These are phyloP conservation scores for Termitomyces sp. DNA, from an alignment of 768 basidiomycete genomes.

Conservation along the genomic window DNA sequence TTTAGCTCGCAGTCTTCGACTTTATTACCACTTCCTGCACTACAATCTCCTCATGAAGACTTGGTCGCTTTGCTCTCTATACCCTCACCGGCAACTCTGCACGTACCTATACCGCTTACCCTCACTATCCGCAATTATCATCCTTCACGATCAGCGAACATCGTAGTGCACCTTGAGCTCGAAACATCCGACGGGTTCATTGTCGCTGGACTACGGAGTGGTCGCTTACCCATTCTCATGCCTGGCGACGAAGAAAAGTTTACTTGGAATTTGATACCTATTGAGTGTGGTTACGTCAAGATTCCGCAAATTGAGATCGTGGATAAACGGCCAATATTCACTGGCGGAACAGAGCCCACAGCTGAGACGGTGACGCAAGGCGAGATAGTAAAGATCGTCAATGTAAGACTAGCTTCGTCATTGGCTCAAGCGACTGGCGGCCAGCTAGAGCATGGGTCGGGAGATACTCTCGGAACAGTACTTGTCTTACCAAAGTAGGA, in stretches of 20 bases:
- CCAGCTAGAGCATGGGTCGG: constrained; percentile 10
- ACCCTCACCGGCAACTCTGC: constrained; percentile 59
- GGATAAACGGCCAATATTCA: constrained; percentile 36
- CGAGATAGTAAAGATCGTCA: constrained; percentile 48
- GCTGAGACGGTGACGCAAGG: constrained; percentile 31
- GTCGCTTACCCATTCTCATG: constrained; percentile 64
- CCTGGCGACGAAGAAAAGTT: constrained; percentile 65
- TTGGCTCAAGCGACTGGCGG: constrained; percentile 3
- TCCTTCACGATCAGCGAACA: constrained; percentile 56
- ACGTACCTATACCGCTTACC: constrained; percentile 50
- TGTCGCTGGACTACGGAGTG: constrained; percentile 66
- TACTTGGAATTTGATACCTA: constrained; percentile 63
- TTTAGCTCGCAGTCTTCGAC: constrained; percentile 43
- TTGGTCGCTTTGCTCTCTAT: constrained; percentile 62
- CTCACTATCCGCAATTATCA: constrained; percentile 64
- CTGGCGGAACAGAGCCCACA: constrained; percentile 18
- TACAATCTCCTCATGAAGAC: constrained; percentile 55
- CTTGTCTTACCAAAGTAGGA: constrained; percentile 26
- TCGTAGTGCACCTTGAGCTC: constrained; percentile 69
- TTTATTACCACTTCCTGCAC: constrained; percentile 50
- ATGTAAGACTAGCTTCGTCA: constrained; percentile 37
- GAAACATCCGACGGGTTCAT: constrained; percentile 71
- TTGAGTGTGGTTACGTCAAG: constrained; percentile 66
- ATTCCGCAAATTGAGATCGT: constrained; percentile 58
- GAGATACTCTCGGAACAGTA: constrained; percentile 22